Conservation (phyloP, 202 grass and related monocot genomes). For the Setaria viridis region DNA sequence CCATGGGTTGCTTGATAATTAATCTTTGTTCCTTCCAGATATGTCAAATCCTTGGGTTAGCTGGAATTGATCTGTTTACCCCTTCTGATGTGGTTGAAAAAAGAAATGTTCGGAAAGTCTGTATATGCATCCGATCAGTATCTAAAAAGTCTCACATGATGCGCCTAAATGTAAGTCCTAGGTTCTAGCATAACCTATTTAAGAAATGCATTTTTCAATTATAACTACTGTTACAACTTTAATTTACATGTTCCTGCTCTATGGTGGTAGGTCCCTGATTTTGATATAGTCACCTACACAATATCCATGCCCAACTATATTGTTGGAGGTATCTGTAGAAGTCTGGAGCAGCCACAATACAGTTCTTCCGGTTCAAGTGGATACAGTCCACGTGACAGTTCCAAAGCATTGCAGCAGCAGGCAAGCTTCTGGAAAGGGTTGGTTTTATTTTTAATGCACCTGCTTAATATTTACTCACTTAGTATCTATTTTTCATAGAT, state of each 20-base stretch:
- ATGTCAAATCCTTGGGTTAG: conserved; percentile 87
- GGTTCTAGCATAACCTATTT: neutral
- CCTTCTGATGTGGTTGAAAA: conserved; percentile 92
- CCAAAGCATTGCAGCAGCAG: conserved; percentile 44
- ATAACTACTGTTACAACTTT: neutral
- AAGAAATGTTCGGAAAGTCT: conserved; percentile 82
- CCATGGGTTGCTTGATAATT: conserved; percentile 20
- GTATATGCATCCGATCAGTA: conserved; percentile 85
- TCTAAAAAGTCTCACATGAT: conserved; percentile 72
- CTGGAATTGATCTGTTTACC: conserved; percentile 86
- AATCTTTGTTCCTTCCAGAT: conserved; percentile 55
- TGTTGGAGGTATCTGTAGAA: conserved; percentile 82
- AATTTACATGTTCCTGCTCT: conserved; percentile 31
- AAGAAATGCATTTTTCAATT: neutral
- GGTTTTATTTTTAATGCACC: conserved; percentile 5
- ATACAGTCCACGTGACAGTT: conserved; percentile 45
- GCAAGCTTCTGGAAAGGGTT: conserved; percentile 47
- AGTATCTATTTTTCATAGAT: conserved; percentile 49
- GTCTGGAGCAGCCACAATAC: conserved; percentile 68
- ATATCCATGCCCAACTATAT: conserved; percentile 92
- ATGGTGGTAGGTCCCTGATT: conserved; percentile 78
- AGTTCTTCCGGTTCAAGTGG: conserved; percentile 72
- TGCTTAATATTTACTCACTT: conserved; percentile 19
- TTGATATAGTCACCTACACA: conserved; percentile 88
- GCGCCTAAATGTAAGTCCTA: conserved; percentile 67